Evolutionary conservation across 805 yeast species (phyloP).

Genomic region (Schwanniomyces sp.): DNA sequence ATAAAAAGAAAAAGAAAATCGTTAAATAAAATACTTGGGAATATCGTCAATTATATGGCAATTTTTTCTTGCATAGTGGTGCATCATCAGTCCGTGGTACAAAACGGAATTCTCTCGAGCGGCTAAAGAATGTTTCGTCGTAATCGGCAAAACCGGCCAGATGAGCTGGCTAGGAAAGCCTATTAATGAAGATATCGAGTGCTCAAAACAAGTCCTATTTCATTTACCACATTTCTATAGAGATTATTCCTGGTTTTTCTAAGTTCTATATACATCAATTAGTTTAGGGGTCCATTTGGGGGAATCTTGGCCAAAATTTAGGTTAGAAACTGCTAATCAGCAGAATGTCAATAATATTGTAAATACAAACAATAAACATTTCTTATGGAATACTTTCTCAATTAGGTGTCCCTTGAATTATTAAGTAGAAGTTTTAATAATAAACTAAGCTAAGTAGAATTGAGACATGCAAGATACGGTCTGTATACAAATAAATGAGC

Average conservation of each 20-base stretch:
- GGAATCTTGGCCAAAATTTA: too few relatives aligned
- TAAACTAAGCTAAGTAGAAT: too few relatives aligned
- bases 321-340: too few relatives aligned
- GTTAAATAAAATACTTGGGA: not conserved
- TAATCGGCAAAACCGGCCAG: not conserved
- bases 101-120: not conserved
- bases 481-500: not conserved
- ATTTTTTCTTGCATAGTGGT: constrained; percentile 2
- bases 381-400: too few relatives aligned
- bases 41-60: constrained; percentile 1
- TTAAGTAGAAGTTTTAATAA: too few relatives aligned
- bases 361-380: too few relatives aligned
- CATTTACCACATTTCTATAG: not conserved
- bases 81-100: not conserved
- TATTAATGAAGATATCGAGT: not conserved
- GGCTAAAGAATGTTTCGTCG: not conserved
- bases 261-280: too few relatives aligned
- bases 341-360: too few relatives aligned
- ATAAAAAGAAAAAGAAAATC: constrained; percentile 1
- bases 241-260: not conserved
- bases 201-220: not conserved
- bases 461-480: not conserved
- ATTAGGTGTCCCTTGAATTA: too few relatives aligned
- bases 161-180: not conserved
- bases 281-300: too few relatives aligned